These are phyloP conservation scores for Xylaria hypoxylon DNA, from an alignment of 2,329 filamentous ascomycete genomes.

Conservation along the genomic window DNA sequence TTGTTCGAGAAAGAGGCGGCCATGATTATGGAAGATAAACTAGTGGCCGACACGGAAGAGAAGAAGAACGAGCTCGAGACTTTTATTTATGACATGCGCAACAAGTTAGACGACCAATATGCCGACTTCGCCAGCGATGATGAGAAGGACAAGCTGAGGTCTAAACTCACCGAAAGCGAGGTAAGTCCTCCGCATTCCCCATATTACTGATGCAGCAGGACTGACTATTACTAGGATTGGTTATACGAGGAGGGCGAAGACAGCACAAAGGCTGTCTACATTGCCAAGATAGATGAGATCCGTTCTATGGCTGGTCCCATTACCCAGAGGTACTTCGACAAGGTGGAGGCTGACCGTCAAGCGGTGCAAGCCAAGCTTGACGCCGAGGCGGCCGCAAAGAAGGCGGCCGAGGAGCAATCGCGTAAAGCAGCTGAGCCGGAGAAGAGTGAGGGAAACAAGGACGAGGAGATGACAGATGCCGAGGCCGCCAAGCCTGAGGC, in stretches of 20 bases:
- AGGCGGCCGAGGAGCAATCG: constrained; percentile 62
- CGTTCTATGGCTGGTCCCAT: constrained; percentile 90
- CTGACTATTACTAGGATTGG: constrained; percentile 80
- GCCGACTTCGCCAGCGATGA: constrained; percentile 89
- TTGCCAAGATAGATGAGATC: constrained; percentile 96
- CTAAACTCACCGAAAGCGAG: constrained; percentile 86
- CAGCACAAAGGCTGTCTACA: constrained; percentile 90
- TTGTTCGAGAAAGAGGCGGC: constrained; percentile 83
- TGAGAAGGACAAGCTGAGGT: constrained; percentile 87
- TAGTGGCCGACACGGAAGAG: constrained; percentile 97
- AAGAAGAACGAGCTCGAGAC: constrained; percentile 99
- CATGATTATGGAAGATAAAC: constrained; percentile 99
- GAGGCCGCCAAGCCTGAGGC: constrained; percentile 64
- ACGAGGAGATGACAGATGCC: constrained; percentile 74
- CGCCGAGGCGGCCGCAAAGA: constrained; percentile 81
- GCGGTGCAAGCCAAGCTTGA: constrained; percentile 81
- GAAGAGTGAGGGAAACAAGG: constrained; percentile 62
- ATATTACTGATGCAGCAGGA: constrained; percentile 4
- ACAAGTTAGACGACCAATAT: constrained; percentile 94
- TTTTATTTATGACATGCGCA: constrained; percentile 95
- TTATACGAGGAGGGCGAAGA: constrained; percentile 98
- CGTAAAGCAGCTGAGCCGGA: constrained; percentile 61
- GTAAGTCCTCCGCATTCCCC: constrained; percentile 65
- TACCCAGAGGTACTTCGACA: constrained; percentile 94
- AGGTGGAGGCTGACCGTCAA: constrained; percentile 87